Percentiles rank a stretch among this genome's conserved stretches.
These are phyloP conservation scores for Hanseniaspora mollemarum DNA, from an alignment of 805 yeast genomes.

Conservation along the genomic window DNA sequence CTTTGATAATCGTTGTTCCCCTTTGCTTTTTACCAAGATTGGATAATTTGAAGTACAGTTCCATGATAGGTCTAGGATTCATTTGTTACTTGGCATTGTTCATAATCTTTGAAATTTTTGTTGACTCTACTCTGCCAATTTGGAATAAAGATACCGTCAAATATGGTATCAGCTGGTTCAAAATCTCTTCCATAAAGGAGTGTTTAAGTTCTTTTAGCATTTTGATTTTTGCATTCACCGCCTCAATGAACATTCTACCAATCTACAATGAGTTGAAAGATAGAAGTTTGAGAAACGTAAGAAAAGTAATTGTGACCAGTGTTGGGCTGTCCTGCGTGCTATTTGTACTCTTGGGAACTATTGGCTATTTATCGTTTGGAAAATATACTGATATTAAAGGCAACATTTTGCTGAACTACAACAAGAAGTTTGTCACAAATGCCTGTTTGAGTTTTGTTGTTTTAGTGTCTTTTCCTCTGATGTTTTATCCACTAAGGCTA, in stretches of 20 bases:
- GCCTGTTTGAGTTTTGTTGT: slow-evolving; percentile 63
- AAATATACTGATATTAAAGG: slow-evolving; percentile 39
- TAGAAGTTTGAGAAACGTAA: slow-evolving; percentile 39
- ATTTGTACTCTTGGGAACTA: slow-evolving; percentile 52
- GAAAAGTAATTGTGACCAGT: slow-evolving; percentile 37
- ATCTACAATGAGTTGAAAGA: slow-evolving; percentile 58
- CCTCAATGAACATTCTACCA: slow-evolving; percentile 70
- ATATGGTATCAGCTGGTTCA: slow-evolving; percentile 23
- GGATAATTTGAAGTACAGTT: slow-evolving; percentile 60
- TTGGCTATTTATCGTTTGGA: slow-evolving; percentile 72
- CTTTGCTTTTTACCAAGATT: slow-evolving; percentile 48
- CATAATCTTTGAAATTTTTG: slow-evolving; percentile 41
- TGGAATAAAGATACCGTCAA: slow-evolving; percentile 20
- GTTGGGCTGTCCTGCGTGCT: slow-evolving; percentile 43
- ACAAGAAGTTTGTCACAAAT: slow-evolving; percentile 38
- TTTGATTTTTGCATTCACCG: slow-evolving; percentile 68
- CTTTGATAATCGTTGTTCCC: slow-evolving; percentile 48
- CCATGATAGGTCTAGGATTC: slow-evolving; percentile 56
- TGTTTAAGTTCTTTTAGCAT: slow-evolving; percentile 58
- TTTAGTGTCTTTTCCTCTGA: slow-evolving; percentile 61
- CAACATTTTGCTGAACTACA: slow-evolving; percentile 59
- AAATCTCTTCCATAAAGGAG: slow-evolving; percentile 36
- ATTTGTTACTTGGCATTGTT: slow-evolving; percentile 50
- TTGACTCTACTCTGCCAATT: slow-evolving; percentile 24
- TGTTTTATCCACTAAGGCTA: slow-evolving; percentile 72